Evolutionary conservation across 2,329 filamentous ascomycete genomes (phyloP).

Genomic region (Colletotrichum australisinense): DNA sequence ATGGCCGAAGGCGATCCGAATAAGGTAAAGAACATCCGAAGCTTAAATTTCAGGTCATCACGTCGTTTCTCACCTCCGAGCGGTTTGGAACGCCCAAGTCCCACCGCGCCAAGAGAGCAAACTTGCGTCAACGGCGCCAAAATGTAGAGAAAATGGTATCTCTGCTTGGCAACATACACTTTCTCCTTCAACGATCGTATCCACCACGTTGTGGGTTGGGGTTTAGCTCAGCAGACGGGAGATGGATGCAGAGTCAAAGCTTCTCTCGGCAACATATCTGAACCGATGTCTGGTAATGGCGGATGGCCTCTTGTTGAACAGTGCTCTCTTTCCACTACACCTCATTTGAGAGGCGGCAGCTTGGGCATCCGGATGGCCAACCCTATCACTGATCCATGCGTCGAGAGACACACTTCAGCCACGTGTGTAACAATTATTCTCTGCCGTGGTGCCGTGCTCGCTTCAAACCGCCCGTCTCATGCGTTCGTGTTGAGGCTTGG

Average conservation of each 20-base stretch:
- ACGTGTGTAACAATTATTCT: constrained; percentile 12
- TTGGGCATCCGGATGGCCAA: not conserved
- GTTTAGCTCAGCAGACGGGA: constrained; percentile 15
- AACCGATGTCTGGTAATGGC: constrained; percentile 15
- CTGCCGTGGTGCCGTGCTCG: constrained; percentile 8
- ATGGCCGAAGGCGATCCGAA: constrained; percentile 2
- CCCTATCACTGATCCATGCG: constrained; percentile 6
- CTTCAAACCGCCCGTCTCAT: constrained; percentile 2
- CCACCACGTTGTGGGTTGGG: constrained; percentile 14
- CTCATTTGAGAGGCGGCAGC: not conserved
- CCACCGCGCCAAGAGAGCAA: not conserved
- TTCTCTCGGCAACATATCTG: constrained; percentile 24
- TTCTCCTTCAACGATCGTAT: not conserved
- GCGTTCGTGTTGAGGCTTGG: constrained; percentile 8
- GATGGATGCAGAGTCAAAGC: constrained; percentile 25
- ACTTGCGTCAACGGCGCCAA: not conserved
- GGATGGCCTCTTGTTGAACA: constrained; percentile 13
- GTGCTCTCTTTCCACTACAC: not conserved
- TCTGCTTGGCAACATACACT: not conserved
- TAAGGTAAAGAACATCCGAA: constrained; percentile 10
- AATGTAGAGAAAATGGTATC: not conserved
- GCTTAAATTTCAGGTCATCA: not conserved
- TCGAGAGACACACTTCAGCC: constrained; percentile 9
- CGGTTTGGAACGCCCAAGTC: not conserved
- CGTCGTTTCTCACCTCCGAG: not conserved